A percentile compares a stretch with the other conserved stretches of the same genome.
phyloP scores from a whole-genome alignment of 805 yeast species.

The Suhomyces sp. region DNA sequence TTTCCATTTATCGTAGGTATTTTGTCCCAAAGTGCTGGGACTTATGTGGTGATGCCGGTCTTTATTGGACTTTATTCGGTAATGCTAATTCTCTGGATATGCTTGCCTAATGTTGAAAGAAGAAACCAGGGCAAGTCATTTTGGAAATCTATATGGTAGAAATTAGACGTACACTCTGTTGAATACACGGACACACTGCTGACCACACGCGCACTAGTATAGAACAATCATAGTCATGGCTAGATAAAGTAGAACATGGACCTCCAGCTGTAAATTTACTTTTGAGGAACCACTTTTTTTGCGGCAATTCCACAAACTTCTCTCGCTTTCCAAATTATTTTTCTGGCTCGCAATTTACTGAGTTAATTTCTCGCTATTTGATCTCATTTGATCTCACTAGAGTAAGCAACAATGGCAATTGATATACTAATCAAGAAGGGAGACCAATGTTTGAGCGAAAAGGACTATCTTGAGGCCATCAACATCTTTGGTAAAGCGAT shows the following conservation, averaged over 20 bases:
- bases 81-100: constrained; percentile 39
- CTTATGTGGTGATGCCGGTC: constrained; percentile 50
- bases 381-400: not conserved
- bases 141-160: constrained; percentile 21
- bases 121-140: constrained; percentile 7
- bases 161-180: no score
- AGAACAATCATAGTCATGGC: no score
- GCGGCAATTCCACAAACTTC: not conserved
- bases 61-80: constrained; percentile 35
- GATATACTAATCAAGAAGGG: constrained; percentile 36
- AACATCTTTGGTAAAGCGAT: constrained; percentile 38
- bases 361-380: not conserved
- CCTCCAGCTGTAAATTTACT: no score
- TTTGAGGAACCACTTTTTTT: no score
- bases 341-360: not conserved
- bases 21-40: constrained; percentile 43
- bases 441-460: constrained; percentile 24
- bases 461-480: constrained; percentile 47
- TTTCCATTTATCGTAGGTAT: constrained; percentile 54
- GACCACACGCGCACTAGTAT: no score
- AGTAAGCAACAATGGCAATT: constrained; percentile 19
- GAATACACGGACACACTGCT: not conserved
- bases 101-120: constrained; percentile 35
- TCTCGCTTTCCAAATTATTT: not conserved
- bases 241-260: no score